Evolutionary conservation across 2,329 filamentous ascomycete species (phyloP).

Genomic region (Cordyceps tenuipes): DNA sequence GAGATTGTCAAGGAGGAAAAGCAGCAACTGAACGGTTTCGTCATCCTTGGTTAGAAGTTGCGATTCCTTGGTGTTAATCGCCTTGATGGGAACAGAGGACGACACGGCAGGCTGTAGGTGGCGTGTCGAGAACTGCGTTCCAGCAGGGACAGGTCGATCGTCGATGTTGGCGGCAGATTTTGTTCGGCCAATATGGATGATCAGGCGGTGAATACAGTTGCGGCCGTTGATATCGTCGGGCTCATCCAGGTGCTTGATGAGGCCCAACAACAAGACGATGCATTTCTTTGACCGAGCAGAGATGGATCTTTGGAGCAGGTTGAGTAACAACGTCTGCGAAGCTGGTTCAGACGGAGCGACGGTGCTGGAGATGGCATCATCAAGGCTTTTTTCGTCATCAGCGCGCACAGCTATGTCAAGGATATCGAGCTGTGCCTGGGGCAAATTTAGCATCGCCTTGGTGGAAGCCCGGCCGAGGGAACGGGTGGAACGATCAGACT

Average conservation of each 20-base stretch:
- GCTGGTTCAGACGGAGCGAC: conserved; percentile 32
- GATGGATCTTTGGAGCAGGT: conserved; percentile 70
- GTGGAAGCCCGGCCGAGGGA: conserved; percentile 72
- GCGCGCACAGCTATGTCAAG: conserved; percentile 64
- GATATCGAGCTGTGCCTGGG: conserved; percentile 58
- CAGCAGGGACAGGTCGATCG: conserved; percentile 40
- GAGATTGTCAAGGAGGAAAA: conserved; percentile 58
- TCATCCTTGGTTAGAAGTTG: conserved; percentile 61
- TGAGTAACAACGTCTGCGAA: conserved; percentile 63
- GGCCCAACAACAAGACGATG: conserved; percentile 61
- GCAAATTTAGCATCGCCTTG: conserved; percentile 64
- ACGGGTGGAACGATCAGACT: conserved; percentile 63
- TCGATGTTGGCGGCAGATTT: conserved; percentile 41
- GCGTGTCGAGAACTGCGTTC: conserved; percentile 51
- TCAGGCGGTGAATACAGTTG: conserved; percentile 85
- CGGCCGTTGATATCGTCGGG: conserved; percentile 88
- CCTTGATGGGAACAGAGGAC: conserved; percentile 51
- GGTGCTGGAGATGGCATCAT: conserved; percentile 48
- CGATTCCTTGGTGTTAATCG: conserved; percentile 58
- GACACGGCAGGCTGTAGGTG: conserved; percentile 75
- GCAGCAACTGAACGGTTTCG: conserved; percentile 62
- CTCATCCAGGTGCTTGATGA: conserved; percentile 68
- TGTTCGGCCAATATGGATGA: conserved; percentile 86
- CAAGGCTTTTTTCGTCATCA: conserved; percentile 53
- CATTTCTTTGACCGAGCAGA: conserved; percentile 59